Conservation (phyloP, 83 land plant genomes). For the Picea mariana region DNA sequence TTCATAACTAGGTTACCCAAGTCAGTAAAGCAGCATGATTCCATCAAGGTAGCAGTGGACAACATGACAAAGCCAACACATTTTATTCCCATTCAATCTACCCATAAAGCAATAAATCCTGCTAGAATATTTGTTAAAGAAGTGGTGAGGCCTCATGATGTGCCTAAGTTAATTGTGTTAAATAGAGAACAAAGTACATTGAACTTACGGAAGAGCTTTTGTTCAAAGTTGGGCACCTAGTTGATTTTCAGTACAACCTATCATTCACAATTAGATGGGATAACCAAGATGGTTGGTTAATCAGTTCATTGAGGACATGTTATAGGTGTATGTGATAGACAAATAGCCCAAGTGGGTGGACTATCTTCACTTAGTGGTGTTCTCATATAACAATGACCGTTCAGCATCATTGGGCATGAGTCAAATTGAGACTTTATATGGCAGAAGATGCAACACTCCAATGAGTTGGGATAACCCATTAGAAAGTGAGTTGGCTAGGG, state of each 20-base stretch:
- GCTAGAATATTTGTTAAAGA: background rate
- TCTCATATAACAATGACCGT: too few species aligned
- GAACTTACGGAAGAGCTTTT: background rate
- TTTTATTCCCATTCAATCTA: too few species aligned
- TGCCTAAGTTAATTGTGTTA: background rate
- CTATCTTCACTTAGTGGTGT: too few species aligned
- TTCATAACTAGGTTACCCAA: background rate
- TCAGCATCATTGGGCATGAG: background rate
- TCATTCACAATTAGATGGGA: background rate
- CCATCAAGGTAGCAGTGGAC: background rate
- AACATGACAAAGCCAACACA: too few species aligned
- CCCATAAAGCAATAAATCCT: background rate
- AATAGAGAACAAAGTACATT: background rate
- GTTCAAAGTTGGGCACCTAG: too few species aligned
- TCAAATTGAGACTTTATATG: background rate
- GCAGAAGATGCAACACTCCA: background rate
- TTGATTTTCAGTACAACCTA: background rate
- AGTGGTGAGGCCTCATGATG: background rate
- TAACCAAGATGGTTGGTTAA: background rate
- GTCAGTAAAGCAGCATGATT: background rate
- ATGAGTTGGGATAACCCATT: background rate
- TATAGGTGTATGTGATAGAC: background rate
- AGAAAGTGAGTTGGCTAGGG: too few species aligned
- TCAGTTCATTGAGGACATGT: background rate
- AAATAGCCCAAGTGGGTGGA: background rate